phyloP scores from a whole-genome alignment of 805 yeast genomes.

The Ogataea paraovalis region DNA sequence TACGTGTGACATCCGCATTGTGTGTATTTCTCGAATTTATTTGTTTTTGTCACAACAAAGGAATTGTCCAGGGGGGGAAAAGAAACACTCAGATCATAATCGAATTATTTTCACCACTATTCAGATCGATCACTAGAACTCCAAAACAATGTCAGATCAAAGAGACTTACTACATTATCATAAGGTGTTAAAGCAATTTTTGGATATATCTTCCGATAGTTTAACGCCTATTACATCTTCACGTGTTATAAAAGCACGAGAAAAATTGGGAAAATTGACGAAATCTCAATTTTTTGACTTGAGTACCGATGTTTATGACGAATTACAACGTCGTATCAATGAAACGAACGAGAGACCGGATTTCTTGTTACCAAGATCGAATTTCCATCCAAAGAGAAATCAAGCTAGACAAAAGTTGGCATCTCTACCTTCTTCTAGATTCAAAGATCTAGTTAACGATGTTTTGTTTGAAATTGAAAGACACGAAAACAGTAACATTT shows the following conservation, averaged over 20 bases:
- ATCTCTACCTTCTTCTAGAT: conserved; percentile 73
- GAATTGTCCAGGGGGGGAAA: too few species aligned
- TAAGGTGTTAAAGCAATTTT: conserved; percentile 46
- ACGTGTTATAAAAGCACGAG: conserved; percentile 80
- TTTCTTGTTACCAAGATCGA: conserved; percentile 61
- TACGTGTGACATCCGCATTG: too few species aligned
- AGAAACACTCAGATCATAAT: too few species aligned
- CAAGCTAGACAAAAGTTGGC: conserved; percentile 93
- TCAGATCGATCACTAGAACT: too few species aligned
- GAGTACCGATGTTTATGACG: conserved; percentile 93
- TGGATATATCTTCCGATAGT: conserved; percentile 46
- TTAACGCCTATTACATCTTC: conserved; percentile 41
- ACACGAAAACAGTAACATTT: conserved; percentile 19
- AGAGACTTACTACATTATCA: conserved; percentile 34
- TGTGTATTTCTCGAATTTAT: too few species aligned
- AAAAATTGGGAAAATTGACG: conserved; percentile 76
- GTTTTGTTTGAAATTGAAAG: conserved; percentile 83
- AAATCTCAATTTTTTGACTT: conserved; percentile 82
- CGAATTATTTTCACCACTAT: too few species aligned
- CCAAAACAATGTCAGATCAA: conserved; percentile 19
- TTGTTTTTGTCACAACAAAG: too few species aligned
- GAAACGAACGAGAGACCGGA: conserved; percentile 52
- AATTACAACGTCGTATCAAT: conserved; percentile 69
- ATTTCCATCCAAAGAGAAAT: conserved; percentile 89
- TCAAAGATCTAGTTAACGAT: conserved; percentile 87